phyloP scores from a whole-genome alignment of 257 asterid species.

The Forsythia viridissima region DNA sequence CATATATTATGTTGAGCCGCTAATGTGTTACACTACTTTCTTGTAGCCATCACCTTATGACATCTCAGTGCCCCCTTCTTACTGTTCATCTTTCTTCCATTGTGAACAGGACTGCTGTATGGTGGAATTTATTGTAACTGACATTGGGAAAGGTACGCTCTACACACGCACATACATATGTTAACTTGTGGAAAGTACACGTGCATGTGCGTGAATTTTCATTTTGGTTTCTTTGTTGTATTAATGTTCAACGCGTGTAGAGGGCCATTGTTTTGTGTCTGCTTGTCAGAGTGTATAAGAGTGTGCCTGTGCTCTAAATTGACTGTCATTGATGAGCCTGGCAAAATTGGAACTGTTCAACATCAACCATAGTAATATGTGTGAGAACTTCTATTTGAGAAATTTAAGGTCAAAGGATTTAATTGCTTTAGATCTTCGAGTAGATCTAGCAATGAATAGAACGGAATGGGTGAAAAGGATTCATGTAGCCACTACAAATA shows the following conservation, averaged over 20 bases:
- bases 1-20: background rate
- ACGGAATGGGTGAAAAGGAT: background rate
- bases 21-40: background rate
- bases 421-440: background rate
- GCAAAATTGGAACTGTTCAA: background rate
- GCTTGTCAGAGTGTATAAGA: too few species aligned
- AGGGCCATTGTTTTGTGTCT: too few species aligned
- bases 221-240: background rate
- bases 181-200: background rate
- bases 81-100: conserved; percentile 15
- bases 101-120: conserved; percentile 63
- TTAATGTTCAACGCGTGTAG: too few species aligned
- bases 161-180: background rate
- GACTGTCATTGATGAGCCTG: background rate
- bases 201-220: background rate
- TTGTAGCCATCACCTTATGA: conserved; percentile 16
- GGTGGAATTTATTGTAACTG: conserved; percentile 68
- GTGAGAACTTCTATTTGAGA: background rate
- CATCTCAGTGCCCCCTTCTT: conserved; percentile 17
- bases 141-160: conserved; percentile 74
- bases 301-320: too few species aligned
- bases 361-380: background rate
- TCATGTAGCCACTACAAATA: background rate
- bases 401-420: background rate
- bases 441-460: background rate